Base-by-base conservation (phyloP, 116 monocot species). In the Papilionanthe hybrid region DNA sequence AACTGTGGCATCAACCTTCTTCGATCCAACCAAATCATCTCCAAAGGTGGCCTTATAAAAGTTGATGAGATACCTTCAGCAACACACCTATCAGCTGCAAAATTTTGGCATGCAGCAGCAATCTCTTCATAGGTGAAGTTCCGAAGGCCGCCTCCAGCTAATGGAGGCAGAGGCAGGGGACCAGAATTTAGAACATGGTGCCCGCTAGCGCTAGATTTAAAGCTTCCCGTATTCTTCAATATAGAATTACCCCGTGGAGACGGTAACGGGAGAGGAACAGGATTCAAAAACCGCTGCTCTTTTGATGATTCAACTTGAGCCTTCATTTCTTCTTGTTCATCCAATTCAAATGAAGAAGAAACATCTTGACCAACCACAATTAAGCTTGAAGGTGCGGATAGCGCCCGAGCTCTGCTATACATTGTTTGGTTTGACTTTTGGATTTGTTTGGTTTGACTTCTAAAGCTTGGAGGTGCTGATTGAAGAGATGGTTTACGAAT, bases 381-480 rank as follows among this genome's bases (percentile, higher is more conserved):
- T 68, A 98, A 83, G 69, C 88, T 93, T 41, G 94, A 98, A 55
- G 98, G 98, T 72, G 94, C 98, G 55, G 98, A 98, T 72, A 94
- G 82, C 56, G 91, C 88, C 25, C 98, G 85, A 15, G 78, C 63
- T 85, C 94, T 89, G 75, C 50, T 86, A 79, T 80, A 86, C 25
- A 23, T 50, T 1, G 55, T 28, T 81, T 75, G 75, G 60, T 41
- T 77, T 5, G 75, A 30, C 15, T 82, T 79, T 80, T 91, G 91
- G 7, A 80, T 18, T 17, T 41, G 56, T 75, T 88, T 90, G 4
- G 83, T 56, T 82, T 93, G 85, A 42, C 77, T 91, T 83, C 87
- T 91, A 85, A 98, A 98, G 76, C 98, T 98, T 29, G 98, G 92
- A 63, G 98, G 98, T 5, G 98, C 94, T 42, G 98, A 98, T 79